Conservation (phyloP, 2,329 filamentous ascomycete species). For the Trichoderma oligosporum region DNA sequence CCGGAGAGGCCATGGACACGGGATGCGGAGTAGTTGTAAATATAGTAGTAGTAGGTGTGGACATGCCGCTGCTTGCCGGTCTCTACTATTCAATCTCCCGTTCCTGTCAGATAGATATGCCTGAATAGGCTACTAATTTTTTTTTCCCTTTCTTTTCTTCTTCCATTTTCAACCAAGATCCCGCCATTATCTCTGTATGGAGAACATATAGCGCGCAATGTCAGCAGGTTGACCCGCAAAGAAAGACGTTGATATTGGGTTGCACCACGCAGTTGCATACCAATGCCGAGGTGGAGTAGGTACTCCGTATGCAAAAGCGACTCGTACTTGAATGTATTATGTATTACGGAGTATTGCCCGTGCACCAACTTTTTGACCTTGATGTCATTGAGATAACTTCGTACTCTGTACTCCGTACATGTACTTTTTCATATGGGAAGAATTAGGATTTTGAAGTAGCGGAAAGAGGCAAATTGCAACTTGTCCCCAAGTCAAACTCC, state of each 20-base stretch:
- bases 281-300: slow-evolving; percentile 8
- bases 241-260: neutral
- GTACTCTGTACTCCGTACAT: no score
- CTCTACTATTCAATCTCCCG: neutral
- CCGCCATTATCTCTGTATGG: slow-evolving; percentile 2
- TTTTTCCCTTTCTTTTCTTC: neutral
- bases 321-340: neutral
- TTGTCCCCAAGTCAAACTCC: no score
- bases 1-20: neutral
- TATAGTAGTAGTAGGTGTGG: neutral
- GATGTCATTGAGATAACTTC: neutral
- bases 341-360: no score
- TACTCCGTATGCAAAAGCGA: neutral
- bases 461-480: no score
- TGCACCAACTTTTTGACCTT: neutral
- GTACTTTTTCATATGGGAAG: no score
- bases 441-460: no score
- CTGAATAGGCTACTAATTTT: neutral
- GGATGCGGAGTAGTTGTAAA: neutral
- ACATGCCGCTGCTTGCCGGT: neutral
- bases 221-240: slow-evolving; percentile 4
- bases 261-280: neutral
- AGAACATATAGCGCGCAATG: slow-evolving; percentile 14
- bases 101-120: neutral
- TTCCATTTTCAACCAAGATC: slow-evolving; percentile 1